phyloP scores from a whole-genome alignment of 805 yeast genomes.

The Kurtzmaniella cleridarum region DNA sequence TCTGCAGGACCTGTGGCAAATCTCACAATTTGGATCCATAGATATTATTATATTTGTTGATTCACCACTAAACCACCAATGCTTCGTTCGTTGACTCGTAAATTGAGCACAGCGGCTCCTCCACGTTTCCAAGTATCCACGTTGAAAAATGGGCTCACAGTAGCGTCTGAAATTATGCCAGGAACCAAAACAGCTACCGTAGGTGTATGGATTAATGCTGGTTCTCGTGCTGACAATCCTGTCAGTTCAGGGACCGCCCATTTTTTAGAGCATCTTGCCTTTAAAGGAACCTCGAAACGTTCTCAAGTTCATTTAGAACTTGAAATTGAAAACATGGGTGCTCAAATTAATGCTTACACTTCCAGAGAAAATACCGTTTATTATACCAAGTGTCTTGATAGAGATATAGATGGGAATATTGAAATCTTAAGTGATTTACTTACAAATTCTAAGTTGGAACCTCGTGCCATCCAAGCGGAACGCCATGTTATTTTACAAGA shows the following conservation, averaged over 20 bases:
- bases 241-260: slow-evolving; percentile 93
- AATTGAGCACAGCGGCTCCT: slow-evolving; percentile 7
- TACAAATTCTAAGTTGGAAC: slow-evolving; percentile 78
- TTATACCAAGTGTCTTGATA: slow-evolving; percentile 80
- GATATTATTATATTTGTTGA: too few relatives aligned
- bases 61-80: too few relatives aligned
- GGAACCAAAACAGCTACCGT: slow-evolving; percentile 92
- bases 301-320: slow-evolving; percentile 79
- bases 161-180: slow-evolving; percentile 86
- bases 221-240: slow-evolving; percentile 91
- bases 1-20: too few relatives aligned
- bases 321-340: slow-evolving; percentile 93
- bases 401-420: slow-evolving; percentile 79
- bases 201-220: slow-evolving; percentile 98
- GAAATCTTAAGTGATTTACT: slow-evolving; percentile 87
- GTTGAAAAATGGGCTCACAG: slow-evolving; percentile 87
- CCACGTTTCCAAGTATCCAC: slow-evolving; percentile 54
- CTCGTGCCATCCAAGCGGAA: slow-evolving; percentile 86
- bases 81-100: too few relatives aligned
- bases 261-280: slow-evolving; percentile 92
- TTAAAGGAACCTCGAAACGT: slow-evolving; percentile 85
- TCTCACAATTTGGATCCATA: too few relatives aligned
- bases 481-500: slow-evolving; percentile 95
- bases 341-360: slow-evolving; percentile 97
- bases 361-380: slow-evolving; percentile 97